Base-by-base conservation (phyloP, 257 asterid genomes). In the Verbascum thapsus region DNA sequence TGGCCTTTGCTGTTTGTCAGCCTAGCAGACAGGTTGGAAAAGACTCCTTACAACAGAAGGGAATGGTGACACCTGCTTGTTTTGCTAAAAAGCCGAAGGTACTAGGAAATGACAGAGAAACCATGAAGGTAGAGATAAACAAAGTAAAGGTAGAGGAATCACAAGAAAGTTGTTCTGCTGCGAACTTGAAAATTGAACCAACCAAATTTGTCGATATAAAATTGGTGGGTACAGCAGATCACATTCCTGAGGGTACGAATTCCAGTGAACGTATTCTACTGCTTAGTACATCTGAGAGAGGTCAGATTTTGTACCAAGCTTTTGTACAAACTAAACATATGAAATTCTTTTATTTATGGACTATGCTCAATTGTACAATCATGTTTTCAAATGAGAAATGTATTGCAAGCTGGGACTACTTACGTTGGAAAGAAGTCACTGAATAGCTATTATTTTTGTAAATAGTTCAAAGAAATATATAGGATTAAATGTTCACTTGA, bases 41-140 rank as follows among this genome's bases (percentile, higher is more conserved):
- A 64, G 60, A 57, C 53, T 66, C 77, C 44, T 74, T 34, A 39
- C 78, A 64, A 69, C 85, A 78, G 53, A 77, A 63, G 42, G 76
- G 80, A 38, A 91, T 75, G 78, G 75, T 57, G 53, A 71, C 45
- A 30, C 69, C 81, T 73, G 80, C 78, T 64, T 50, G 71, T 65
- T 61, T 62, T 64, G 79, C 61, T 53, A 72, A 71, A 60, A 67
- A 50, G 51, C 56, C 71, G 15, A 70, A 58, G 76, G 72, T 71
- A 75, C 67, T 55, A 49, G 81, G 42, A 64, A 70, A 51, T 67
- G 67, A 55, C 30, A 74, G 75, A 23, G 80, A 70, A 56, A 55
- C 30, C 23, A 10, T 11, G 39, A 57, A 32, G 71, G 81, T 58
- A 60, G 70, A 70, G 30, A 53, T 64, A 40, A 69, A 35, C 57